Evolutionary conservation across 495 filamentous ascomycete genomes (phyloP), one percentile per base, ranked within the genome.

Genomic region (Rhypophila decipiens): DNA sequence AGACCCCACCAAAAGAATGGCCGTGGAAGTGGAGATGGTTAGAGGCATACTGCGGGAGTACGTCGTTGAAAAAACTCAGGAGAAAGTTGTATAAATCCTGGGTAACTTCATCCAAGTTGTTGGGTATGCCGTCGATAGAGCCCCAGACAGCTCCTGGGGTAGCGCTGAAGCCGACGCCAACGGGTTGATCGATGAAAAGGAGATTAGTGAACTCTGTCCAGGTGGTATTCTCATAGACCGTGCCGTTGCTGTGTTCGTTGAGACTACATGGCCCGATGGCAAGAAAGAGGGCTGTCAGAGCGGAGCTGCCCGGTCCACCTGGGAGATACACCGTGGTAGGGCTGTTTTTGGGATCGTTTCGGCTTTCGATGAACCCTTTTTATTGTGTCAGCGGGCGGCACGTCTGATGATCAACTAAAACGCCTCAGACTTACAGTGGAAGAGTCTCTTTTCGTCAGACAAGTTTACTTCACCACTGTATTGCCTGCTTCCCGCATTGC

Each of bases 161-260:
- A 5, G 43, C 38, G 10, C 31, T 23, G 33, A 46, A 46, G 18
- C 43, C 43, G 5, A 46, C 43, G 18, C 43, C 43, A 2, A 34
- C 43, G 2, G 43, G 43, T 37, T 46, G 43, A 37, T 83, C 80
- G 42, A 84, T 72, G 52, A 77, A 84, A n/a, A 81, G 61, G 67
- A 80, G 75, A 46, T 83, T 82, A 36, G 75, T 74, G 51, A 78
- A 74, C 50, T 77, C 73, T 51, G 80, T 83, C 64, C 72, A 84
- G 38, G 74, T 78, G 63, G 78, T 74, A 0, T 75, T 73, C 46
- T 53, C 39, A 19, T 42, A 43, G n/a, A 27, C 40, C 1, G 47
- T 50, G 21, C 33, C 34, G 12, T 50, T 53, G 21, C 47, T 42
- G 42, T 52, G 49, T 20, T 52, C 23, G 9, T 46, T 51, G 5